Base-by-base conservation (phyloP, 176 grass and related monocot species). In the Poa pratensis region DNA sequence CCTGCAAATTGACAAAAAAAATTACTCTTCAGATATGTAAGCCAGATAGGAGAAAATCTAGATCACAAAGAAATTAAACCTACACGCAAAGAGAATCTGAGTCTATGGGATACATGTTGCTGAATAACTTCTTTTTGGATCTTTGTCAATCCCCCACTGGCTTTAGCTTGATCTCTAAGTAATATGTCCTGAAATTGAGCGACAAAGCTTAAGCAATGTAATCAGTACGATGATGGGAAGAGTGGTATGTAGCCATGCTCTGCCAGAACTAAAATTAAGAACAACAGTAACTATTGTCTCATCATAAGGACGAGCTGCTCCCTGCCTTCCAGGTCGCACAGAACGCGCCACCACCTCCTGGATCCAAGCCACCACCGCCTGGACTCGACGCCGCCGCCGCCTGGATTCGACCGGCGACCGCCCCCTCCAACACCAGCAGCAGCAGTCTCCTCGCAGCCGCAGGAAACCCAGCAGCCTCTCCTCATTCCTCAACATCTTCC, bases 11-110 rank as follows among this genome's bases (percentile, higher is more conserved):
- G 82, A 91, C 37, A 72, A 86, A 87, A 46, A 8, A 73, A 78
- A 19, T 71, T 68, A 79, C 22, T 70, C 72, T 28, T 63, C 18
- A 80, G 58, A 89, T 49, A 73, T 76, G 63, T 22, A 81, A 69
- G 28, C n/a, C 66, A 20, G 30, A 88, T 58, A 81, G 43, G 30
- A 34, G 10, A 16, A 84, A 48, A 76, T 39, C 59, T 19, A 93
- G 19, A 78, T 50, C 18, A 52, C 16, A 84, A 77, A 78, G 79
- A 77, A 80, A 26, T 32, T 76, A 78, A 73, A 92, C 86, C 42
- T 83, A 98, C 96, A 40, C 91, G 91, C 81, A 98, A 90, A 30
- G 96, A 98, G 86, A 92, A 95, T 92, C 93, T 92, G 75, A 95
- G 91, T 68, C 63, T 98, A 90, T 95, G 70, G 32, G 91, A 98